These are phyloP conservation scores for Beauveria bassiana DNA, from an alignment of 2,329 filamentous ascomycete genomes.

Conservation along the genomic window DNA sequence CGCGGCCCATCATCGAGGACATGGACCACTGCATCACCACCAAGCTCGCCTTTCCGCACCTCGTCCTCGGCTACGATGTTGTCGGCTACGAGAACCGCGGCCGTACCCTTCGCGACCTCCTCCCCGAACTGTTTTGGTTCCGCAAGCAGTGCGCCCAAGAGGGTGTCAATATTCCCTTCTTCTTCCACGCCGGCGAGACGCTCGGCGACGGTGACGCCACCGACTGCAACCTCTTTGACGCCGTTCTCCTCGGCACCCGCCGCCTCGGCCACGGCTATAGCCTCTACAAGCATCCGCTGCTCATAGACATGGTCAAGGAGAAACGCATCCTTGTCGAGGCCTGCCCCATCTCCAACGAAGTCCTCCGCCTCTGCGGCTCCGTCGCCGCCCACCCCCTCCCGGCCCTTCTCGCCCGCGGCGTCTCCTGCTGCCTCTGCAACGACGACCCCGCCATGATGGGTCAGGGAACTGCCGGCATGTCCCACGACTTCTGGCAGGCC, in stretches of 20 bases:
- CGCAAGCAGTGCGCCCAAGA: slow-evolving; percentile 73
- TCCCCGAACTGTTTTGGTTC: slow-evolving; percentile 91
- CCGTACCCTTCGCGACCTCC: slow-evolving; percentile 64
- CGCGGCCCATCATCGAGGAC: slow-evolving; percentile 60
- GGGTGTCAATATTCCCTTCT: slow-evolving; percentile 79
- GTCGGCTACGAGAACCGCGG: slow-evolving; percentile 83
- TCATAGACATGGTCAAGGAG: slow-evolving; percentile 83
- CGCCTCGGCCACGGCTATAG: slow-evolving; percentile 87
- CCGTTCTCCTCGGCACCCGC: slow-evolving; percentile 75
- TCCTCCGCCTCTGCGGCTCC: slow-evolving; percentile 68
- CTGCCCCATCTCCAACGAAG: slow-evolving; percentile 87
- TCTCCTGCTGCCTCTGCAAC: slow-evolving; percentile 77
- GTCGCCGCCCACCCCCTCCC: slow-evolving; percentile 76
- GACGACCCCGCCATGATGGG: slow-evolving; percentile 87
- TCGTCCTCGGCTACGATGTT: slow-evolving; percentile 82
- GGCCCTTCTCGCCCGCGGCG: slow-evolving; percentile 74
- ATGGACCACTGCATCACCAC: slow-evolving; percentile 85
- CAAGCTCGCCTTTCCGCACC: slow-evolving; percentile 69
- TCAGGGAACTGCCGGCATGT: slow-evolving; percentile 73
- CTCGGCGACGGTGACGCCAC: slow-evolving; percentile 66
- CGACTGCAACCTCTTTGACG: slow-evolving; percentile 81
- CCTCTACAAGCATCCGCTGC: slow-evolving; percentile 82
- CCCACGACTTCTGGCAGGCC: slow-evolving; percentile 90
- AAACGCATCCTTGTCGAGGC: slow-evolving; percentile 82
- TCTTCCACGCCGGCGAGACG: slow-evolving; percentile 90